These are phyloP conservation scores for Pseudocercospora fijiensis DNA, from an alignment of 2,329 filamentous ascomycete genomes.

Conservation along the genomic window DNA sequence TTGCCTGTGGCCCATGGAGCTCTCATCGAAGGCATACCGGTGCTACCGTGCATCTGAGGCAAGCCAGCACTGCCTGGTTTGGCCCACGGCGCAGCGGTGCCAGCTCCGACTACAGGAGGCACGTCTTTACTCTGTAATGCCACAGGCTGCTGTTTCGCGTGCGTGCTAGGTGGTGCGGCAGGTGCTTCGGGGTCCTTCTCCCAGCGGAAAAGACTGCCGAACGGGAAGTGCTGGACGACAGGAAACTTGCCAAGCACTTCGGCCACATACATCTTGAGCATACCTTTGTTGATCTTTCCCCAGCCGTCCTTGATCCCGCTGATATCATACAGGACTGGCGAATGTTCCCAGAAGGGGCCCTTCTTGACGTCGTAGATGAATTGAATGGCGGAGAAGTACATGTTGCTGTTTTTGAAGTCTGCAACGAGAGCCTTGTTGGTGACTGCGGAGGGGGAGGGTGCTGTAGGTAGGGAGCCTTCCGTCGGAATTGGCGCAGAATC, in stretches of 20 bases:
- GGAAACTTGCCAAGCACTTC: conserved; percentile 96
- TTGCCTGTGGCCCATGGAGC: conserved; percentile 31
- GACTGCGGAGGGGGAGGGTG: conserved; percentile 71
- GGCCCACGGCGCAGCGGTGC: conserved; percentile 34
- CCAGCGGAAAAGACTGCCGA: conserved; percentile 53
- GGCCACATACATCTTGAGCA: conserved; percentile 99
- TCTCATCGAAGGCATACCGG: conserved; percentile 34
- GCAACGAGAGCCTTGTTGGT: conserved; percentile 44
- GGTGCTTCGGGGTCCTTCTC: conserved; percentile 46
- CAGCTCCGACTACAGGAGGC: conserved; percentile 14
- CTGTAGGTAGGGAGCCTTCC: conserved; percentile 69
- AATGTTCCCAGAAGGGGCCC: conserved; percentile 93
- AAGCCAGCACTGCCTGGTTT: conserved; percentile 20
- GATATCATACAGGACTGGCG: conserved; percentile 89
- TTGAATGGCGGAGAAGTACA: conserved; percentile 94
- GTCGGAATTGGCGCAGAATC: conserved; percentile 57
- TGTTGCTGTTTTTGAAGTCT: conserved; percentile 46
- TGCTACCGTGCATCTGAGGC: conserved; percentile 29
- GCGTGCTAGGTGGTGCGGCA: conserved; percentile 27
- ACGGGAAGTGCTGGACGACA: conserved; percentile 86
- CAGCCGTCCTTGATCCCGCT: conserved; percentile 85
- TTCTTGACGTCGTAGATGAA: conserved; percentile 98
- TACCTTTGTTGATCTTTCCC: conserved; percentile 95
- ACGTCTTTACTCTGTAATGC: conserved; percentile 27
- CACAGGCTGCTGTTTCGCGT: conserved; percentile 35